Percentiles rank a stretch among this genome's conserved stretches.
These are phyloP conservation scores for Hypoxylon rickii DNA, from an alignment of 495 filamentous ascomycete species.

Conservation along the genomic window DNA sequence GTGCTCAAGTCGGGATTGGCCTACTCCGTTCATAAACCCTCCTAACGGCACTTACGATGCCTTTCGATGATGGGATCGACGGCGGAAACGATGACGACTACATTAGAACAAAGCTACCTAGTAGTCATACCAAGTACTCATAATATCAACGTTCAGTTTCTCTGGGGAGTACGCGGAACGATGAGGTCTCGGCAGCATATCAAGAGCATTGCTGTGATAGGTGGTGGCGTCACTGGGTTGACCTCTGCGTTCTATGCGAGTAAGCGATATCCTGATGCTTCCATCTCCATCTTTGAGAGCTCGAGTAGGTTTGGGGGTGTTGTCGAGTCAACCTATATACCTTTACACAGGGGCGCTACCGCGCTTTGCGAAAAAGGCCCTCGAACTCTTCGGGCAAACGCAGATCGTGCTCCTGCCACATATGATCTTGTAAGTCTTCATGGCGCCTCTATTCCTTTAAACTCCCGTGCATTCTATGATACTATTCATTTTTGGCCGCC, in stretches of 20 bases:
- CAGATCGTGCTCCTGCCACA: slow-evolving; percentile 5
- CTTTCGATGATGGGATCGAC: neutral
- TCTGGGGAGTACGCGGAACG: neutral
- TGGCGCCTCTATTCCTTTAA: neutral
- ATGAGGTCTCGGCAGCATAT: neutral
- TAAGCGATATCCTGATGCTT: slow-evolving; percentile 41
- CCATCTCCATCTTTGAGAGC: slow-evolving; percentile 76
- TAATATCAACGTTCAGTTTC: neutral
- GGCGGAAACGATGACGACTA: neutral
- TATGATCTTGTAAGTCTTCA: slow-evolving; percentile 9
- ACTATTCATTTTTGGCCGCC: neutral
- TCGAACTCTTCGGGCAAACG: slow-evolving; percentile 4
- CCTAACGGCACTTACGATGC: too few species aligned
- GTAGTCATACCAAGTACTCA: neutral
- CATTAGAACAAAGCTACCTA: neutral
- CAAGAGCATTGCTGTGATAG: slow-evolving; percentile 69
- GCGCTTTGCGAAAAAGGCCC: slow-evolving; percentile 5
- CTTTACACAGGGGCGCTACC: slow-evolving; percentile 1
- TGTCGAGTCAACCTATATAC: slow-evolving; percentile 2
- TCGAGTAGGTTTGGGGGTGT: slow-evolving; percentile 66
- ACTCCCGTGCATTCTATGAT: neutral
- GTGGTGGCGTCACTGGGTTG: slow-evolving; percentile 86
- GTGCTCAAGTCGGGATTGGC: neutral
- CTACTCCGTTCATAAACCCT: neutral
- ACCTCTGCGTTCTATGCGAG: slow-evolving; percentile 72